Conservation (phyloP, 306 rosid genomes). For the Ziziphus jujuba region DNA sequence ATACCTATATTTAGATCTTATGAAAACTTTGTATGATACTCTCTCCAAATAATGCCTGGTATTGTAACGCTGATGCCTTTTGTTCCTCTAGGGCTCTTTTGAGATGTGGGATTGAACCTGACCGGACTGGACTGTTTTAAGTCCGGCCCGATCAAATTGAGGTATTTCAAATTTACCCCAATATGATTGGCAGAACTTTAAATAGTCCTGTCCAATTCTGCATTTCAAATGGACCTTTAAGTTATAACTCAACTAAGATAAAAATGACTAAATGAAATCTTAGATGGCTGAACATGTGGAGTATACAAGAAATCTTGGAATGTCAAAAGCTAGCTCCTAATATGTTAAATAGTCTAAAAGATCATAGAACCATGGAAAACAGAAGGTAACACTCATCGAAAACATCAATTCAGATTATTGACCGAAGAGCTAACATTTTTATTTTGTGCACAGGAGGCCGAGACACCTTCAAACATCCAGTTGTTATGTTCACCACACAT, state of each 20-base stretch:
- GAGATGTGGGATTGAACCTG: no score
- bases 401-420: not conserved
- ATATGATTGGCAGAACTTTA: no score
- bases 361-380: not conserved
- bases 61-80: not conserved
- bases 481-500: not conserved
- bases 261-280: not conserved
- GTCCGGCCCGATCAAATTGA: no score
- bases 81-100: no score
- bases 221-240: no score
- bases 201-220: no score
- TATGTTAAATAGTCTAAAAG: not conserved
- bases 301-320: not conserved
- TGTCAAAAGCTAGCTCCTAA: not conserved
- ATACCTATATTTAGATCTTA: not conserved
- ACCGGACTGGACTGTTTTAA: no score
- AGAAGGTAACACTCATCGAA: not conserved
- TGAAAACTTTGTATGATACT: no score
- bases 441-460: not conserved
- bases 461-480: not conserved
- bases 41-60: not conserved
- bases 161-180: no score
- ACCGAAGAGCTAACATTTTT: not conserved
- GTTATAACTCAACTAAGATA: not conserved
- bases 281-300: no score